These are phyloP conservation scores for Diaporthe vexans DNA, from an alignment of 2,329 filamentous ascomycete genomes.

Conservation along the genomic window DNA sequence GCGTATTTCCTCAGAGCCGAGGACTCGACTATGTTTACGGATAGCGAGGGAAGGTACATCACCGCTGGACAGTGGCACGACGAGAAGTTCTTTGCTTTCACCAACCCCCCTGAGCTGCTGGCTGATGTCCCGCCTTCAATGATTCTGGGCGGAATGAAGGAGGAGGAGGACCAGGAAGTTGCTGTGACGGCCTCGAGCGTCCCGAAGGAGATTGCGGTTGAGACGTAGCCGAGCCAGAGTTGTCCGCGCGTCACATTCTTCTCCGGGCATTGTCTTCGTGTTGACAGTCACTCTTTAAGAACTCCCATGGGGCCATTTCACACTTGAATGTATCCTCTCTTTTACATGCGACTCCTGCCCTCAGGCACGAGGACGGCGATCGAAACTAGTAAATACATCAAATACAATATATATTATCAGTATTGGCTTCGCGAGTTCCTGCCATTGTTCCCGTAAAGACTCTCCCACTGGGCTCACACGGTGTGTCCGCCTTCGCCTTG, in stretches of 20 bases:
- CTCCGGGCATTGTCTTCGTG: neutral
- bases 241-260: neutral
- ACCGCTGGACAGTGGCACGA: constrained; percentile 69
- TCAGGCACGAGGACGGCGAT: neutral
- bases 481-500: too few species aligned
- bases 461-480: neutral
- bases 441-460: neutral
- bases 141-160: constrained; percentile 65
- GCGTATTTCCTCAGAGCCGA: constrained; percentile 71
- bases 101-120: constrained; percentile 57
- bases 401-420: neutral
- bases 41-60: constrained; percentile 66
- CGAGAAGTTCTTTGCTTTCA: constrained; percentile 67
- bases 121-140: constrained; percentile 63
- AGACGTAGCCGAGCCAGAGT: neutral
- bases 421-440: neutral
- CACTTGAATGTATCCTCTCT: neutral
- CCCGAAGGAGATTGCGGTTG: constrained; percentile 8
- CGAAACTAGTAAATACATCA: neutral
- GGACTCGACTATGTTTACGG: constrained; percentile 68
- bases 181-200: neutral
- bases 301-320: neutral
- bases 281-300: neutral
- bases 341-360: neutral
- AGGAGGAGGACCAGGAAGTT: constrained; percentile 49